Percentiles rank a stretch among this genome's conserved stretches.
Conservation (phyloP, 768 basidiomycete species). For the Grammothele lineata region DNA sequence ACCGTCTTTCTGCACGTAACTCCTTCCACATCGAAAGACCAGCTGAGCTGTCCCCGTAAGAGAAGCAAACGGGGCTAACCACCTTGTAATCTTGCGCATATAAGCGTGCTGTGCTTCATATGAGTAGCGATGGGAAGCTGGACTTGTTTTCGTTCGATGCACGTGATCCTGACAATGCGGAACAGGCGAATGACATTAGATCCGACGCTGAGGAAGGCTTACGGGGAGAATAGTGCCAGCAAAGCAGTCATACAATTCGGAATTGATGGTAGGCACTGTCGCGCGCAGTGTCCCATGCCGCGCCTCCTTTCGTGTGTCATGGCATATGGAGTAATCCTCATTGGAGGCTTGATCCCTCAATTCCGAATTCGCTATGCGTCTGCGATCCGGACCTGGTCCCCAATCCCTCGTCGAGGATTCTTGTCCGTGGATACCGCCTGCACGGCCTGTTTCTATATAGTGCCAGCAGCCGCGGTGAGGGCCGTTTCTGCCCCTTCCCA, state of each 20-base stretch:
- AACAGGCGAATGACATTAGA: no score
- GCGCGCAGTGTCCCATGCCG: constrained; percentile 6
- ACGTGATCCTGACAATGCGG: no score
- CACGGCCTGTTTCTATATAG: constrained; percentile 1
- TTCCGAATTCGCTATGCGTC: constrained; percentile 21
- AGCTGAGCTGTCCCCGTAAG: no score
- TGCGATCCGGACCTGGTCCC: constrained; percentile 4
- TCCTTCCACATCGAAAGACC: no score
- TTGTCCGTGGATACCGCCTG: not conserved
- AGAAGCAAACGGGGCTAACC: no score
- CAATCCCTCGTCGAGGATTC: constrained; percentile 4
- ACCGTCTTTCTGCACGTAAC: no score
- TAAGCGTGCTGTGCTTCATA: no score
- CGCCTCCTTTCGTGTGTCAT: constrained; percentile 3
- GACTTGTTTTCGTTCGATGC: no score
- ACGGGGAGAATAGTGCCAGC: no score
- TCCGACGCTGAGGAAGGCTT: no score
- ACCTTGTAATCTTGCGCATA: no score
- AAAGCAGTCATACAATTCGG: constrained; percentile 5
- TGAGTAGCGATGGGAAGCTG: no score
- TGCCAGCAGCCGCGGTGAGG: not conserved
- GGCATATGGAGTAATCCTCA: constrained; percentile 6
- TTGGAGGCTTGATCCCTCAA: constrained; percentile 10
- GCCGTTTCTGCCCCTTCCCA: not conserved
- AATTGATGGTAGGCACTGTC: constrained; percentile 8